Conservation (phyloP, 176 grass and related monocot genomes). For the Rhynchospora tenuis region DNA sequence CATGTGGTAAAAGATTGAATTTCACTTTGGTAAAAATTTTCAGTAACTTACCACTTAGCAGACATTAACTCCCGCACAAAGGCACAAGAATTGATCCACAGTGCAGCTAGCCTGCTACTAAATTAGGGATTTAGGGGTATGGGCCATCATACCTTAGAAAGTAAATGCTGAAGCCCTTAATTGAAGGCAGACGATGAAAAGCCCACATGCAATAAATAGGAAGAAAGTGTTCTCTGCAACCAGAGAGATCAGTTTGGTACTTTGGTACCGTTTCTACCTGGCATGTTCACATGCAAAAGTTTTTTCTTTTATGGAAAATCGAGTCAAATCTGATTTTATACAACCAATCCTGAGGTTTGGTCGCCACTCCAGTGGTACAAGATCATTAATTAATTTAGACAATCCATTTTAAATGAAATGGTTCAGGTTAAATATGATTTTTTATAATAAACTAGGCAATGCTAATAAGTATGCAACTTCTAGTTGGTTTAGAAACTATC, state of each 20-base stretch:
- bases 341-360: neutral
- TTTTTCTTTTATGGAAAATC: too few species aligned
- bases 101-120: neutral
- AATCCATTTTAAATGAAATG: neutral
- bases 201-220: constrained; percentile 1
- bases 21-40: neutral
- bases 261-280: neutral
- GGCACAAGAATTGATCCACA: neutral
- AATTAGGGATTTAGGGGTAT: neutral
- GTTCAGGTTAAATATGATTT: neutral
- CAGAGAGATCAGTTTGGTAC: neutral
- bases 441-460: neutral
- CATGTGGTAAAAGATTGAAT: neutral
- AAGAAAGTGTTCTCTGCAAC: neutral
- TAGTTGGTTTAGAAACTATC: neutral
- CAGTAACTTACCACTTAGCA: neutral
- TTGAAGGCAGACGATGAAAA: neutral
- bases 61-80: neutral
- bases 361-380: neutral
- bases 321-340: too few species aligned
- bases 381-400: neutral
- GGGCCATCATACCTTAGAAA: neutral
- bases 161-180: neutral
- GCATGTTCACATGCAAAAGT: neutral
- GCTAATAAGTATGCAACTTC: neutral